These are phyloP conservation scores for Phaseolus coccineus DNA, from an alignment of 331 rosid species.

Conservation along the genomic window DNA sequence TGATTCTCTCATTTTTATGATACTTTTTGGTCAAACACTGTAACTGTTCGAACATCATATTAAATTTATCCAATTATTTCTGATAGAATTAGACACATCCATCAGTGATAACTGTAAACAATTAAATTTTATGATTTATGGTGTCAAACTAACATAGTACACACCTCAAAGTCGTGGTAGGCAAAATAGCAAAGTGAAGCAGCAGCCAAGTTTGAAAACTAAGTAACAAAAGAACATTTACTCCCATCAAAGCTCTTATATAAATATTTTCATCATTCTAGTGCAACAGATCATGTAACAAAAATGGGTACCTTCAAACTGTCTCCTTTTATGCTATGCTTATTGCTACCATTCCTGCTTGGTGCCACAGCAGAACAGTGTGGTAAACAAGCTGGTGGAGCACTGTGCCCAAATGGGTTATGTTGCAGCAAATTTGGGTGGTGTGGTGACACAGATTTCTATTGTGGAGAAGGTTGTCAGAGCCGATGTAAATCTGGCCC, in stretches of 20 bases:
- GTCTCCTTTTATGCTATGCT: constrained; percentile 8
- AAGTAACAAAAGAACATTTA: not conserved
- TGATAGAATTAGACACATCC: too few species aligned
- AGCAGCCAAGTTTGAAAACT: constrained; percentile 45
- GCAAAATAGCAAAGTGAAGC: not conserved
- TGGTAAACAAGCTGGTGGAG: constrained; percentile 64
- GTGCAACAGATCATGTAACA: not conserved
- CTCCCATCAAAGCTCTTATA: not conserved
- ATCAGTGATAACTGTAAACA: too few species aligned
- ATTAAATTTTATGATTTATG: too few species aligned
- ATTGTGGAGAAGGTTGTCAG: constrained; percentile 53
- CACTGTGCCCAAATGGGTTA: constrained; percentile 60
- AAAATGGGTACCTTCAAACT: constrained; percentile 40
- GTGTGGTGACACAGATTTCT: constrained; percentile 51
- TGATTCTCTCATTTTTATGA: too few species aligned
- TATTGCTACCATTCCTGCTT: constrained; percentile 19
- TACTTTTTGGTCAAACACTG: too few species aligned
- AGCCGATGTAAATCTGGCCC: constrained; percentile 58
- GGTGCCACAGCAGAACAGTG: constrained; percentile 64
- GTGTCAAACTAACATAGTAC: too few species aligned
- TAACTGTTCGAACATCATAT: too few species aligned
- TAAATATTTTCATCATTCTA: constrained; percentile 1
- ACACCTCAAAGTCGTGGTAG: not conserved
- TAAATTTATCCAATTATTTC: too few species aligned
- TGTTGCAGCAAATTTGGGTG: constrained; percentile 74